Conservation (phyloP, 768 basidiomycete genomes). For the Boletus insuetus region DNA sequence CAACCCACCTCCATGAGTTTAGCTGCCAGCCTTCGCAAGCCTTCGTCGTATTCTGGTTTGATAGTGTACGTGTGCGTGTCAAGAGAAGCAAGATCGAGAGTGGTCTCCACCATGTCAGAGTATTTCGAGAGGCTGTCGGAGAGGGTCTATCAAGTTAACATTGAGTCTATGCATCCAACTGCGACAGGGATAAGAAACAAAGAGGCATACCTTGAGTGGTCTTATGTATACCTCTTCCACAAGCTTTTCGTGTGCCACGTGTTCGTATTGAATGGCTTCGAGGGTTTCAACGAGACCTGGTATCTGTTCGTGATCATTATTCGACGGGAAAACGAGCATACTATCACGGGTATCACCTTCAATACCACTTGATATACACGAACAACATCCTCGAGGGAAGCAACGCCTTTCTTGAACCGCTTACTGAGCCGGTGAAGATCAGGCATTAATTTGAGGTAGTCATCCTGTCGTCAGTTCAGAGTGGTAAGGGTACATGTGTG, state of each 20-base stretch:
- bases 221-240: constrained; percentile 67
- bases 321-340: not conserved
- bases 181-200: not conserved
- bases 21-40: constrained; percentile 64
- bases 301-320: constrained; percentile 44
- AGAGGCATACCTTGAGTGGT: constrained; percentile 52
- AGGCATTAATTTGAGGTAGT: constrained; percentile 87
- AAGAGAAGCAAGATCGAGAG: constrained; percentile 85
- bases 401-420: constrained; percentile 80
- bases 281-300: constrained; percentile 71
- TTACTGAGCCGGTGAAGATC: constrained; percentile 92
- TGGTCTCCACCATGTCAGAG: constrained; percentile 92
- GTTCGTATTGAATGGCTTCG: constrained; percentile 45
- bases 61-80: constrained; percentile 87
- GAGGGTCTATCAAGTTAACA: constrained; percentile 48
- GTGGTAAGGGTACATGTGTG: not conserved
- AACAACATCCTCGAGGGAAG: constrained; percentile 91
- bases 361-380: constrained; percentile 91
- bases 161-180: not conserved
- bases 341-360: constrained; percentile 46
- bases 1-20: constrained; percentile 54
- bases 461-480: constrained; percentile 52
- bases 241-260: constrained; percentile 48
- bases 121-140: constrained; percentile 69
- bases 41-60: constrained; percentile 85